These are phyloP conservation scores for Colletotrichum kahawae DNA, from an alignment of 2,329 filamentous ascomycete species.

Conservation along the genomic window DNA sequence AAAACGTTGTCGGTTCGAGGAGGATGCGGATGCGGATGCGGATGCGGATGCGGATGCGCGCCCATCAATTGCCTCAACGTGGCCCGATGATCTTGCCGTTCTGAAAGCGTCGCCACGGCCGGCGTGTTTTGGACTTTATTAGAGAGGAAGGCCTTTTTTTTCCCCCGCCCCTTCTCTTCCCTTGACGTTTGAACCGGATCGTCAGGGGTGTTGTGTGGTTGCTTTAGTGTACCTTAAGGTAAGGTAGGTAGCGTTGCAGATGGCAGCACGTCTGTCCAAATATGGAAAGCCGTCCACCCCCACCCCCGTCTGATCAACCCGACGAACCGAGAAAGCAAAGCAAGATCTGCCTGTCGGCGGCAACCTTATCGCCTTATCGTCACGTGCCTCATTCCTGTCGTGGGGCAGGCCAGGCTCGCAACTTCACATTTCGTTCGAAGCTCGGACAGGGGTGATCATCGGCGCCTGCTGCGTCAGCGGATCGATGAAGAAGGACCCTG, in stretches of 20 bases:
- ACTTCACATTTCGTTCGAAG: not conserved
- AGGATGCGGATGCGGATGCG: not conserved
- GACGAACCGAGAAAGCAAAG: not conserved
- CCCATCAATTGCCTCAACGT: not conserved
- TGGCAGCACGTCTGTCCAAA: not conserved
- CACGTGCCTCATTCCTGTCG: not conserved
- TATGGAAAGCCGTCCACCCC: not conserved
- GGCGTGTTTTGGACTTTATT: conserved; percentile 4
- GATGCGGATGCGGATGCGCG: not conserved
- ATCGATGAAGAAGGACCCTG: not conserved
- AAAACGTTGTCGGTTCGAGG: not conserved
- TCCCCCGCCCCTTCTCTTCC: too few species aligned
- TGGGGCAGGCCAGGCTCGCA: not conserved
- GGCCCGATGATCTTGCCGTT: not conserved
- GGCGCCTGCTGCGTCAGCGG: not conserved
- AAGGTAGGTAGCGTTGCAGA: not conserved
- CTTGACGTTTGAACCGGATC: not conserved
- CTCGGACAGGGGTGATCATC: not conserved
- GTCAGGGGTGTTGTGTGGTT: not conserved
- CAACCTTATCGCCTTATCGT: not conserved
- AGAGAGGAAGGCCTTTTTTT: not conserved
- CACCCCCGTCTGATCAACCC: not conserved
- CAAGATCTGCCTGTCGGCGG: not conserved
- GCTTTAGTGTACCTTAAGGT: not conserved
- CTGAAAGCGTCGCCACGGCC: not conserved